phyloP scores from a whole-genome alignment of 1,139 yeast species.

The Hanseniaspora uvarum region DNA sequence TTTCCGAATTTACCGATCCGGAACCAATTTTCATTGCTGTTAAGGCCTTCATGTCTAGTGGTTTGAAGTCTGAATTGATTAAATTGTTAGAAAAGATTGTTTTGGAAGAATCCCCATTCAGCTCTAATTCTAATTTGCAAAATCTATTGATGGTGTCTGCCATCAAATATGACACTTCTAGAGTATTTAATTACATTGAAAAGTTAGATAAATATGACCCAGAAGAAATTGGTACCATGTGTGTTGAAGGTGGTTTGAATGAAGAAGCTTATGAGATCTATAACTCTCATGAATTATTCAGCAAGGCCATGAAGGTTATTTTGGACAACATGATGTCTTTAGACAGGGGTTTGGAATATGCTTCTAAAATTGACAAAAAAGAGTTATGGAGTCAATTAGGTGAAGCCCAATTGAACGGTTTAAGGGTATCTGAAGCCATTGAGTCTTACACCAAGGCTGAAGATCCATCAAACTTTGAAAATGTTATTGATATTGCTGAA shows the following conservation, averaged over 20 bases:
- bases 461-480: constrained; percentile 82
- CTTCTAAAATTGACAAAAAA: constrained; percentile 75
- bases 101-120: constrained; percentile 92
- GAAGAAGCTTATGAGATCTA: constrained; percentile 95
- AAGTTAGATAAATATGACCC: constrained; percentile 87
- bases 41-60: constrained; percentile 94
- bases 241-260: constrained; percentile 74
- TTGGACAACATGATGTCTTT: constrained; percentile 88
- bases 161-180: constrained; percentile 82
- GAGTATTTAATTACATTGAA: constrained; percentile 75
- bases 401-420: constrained; percentile 89
- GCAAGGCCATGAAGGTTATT: constrained; percentile 78
- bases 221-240: constrained; percentile 83
- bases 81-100: constrained; percentile 92
- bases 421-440: constrained; percentile 85
- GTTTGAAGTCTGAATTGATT: constrained; percentile 81
- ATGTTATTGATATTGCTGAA: constrained; percentile 89
- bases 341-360: constrained; percentile 89
- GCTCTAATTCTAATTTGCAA: constrained; percentile 88
- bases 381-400: constrained; percentile 94
- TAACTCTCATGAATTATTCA: constrained; percentile 67
- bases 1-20: constrained; percentile 89
- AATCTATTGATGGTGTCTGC: constrained; percentile 88
- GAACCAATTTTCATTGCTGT: constrained; percentile 94
- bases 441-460: constrained; percentile 80